Percentiles rank a stretch among this genome's conserved stretches.
Conservation (phyloP, 148 eudicot genomes). For the Suaeda aralocaspica region DNA sequence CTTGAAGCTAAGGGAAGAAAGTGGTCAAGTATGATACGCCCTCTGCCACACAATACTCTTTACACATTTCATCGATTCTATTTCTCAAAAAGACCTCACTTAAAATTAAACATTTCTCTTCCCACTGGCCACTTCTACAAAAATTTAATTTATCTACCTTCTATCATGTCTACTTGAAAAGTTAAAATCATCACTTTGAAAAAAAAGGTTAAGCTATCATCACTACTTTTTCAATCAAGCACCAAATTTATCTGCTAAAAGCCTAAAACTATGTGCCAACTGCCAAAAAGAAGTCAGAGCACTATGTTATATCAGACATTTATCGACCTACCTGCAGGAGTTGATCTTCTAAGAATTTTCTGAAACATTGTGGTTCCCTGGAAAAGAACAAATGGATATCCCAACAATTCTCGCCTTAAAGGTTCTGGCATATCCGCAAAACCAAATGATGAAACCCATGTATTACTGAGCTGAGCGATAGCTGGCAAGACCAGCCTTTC, state of each 20-base stretch:
- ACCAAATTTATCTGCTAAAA: too few species aligned
- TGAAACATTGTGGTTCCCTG: slow-evolving; percentile 49
- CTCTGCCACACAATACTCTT: too few species aligned
- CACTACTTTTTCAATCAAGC: too few species aligned
- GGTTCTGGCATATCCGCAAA: slow-evolving; percentile 37
- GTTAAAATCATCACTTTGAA: too few species aligned
- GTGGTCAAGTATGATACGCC: slow-evolving; percentile 1
- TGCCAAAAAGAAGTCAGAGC: not conserved
- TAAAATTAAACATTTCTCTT: too few species aligned
- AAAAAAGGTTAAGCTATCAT: too few species aligned
- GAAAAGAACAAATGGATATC: slow-evolving; percentile 44
- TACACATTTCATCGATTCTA: too few species aligned
- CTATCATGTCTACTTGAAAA: too few species aligned
- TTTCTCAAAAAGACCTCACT: too few species aligned
- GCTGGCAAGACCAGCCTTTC: slow-evolving; percentile 54
- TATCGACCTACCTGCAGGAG: slow-evolving; percentile 10
- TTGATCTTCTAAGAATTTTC: slow-evolving; percentile 30
- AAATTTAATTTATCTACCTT: too few species aligned
- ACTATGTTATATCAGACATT: not conserved
- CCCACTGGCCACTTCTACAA: too few species aligned
- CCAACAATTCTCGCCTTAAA: slow-evolving; percentile 33
- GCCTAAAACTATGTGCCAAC: too few species aligned
- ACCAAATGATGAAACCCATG: slow-evolving; percentile 51
- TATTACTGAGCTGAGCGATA: slow-evolving; percentile 37
- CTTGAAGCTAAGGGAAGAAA: slow-evolving; percentile 2